A percentile compares a stretch with the other conserved stretches of the same genome.
Conservation (phyloP, 352 stramenopile genomes). For the Aphanomyces astaci region DNA sequence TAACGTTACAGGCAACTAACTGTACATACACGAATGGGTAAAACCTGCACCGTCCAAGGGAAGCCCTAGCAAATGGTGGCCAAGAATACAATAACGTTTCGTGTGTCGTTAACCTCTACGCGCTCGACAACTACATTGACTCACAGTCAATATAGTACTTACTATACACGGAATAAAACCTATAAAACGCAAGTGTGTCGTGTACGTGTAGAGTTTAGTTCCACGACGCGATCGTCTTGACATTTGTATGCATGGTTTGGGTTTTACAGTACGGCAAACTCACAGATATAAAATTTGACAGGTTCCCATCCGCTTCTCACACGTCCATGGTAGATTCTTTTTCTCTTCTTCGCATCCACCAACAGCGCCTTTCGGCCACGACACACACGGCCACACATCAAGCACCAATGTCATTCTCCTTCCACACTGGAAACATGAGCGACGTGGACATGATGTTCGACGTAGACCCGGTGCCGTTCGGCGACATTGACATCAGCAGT, state of each 20-base stretch:
- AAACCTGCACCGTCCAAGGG: too few relatives aligned
- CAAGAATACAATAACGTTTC: too few relatives aligned
- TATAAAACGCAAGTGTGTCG: neutral
- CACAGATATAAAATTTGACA: neutral
- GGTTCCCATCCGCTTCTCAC: neutral
- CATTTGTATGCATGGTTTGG: neutral
- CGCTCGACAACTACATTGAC: too few relatives aligned
- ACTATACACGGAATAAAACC: neutral
- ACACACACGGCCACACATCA: neutral
- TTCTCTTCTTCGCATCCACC: neutral
- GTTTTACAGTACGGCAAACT: neutral
- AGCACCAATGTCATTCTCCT: conserved; percentile 20
- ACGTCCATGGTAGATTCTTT: conserved; percentile 1
- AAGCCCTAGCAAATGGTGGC: too few relatives aligned
- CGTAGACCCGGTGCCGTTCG: conserved; percentile 20
- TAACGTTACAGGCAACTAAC: too few relatives aligned
- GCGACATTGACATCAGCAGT: conserved; percentile 16
- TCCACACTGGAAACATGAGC: conserved; percentile 6
- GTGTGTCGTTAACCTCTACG: neutral
- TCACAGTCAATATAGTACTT: too few relatives aligned
- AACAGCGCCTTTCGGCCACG: neutral
- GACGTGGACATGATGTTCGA: conserved; percentile 23
- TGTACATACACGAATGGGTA: too few relatives aligned
- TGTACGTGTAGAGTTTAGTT: too few relatives aligned
- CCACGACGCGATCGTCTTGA: neutral